Evolutionary conservation across 2,329 filamentous ascomycete species (phyloP), one percentile per base, ranked within the genome.

Genomic region (Tolypocladium guangdongense): DNA sequence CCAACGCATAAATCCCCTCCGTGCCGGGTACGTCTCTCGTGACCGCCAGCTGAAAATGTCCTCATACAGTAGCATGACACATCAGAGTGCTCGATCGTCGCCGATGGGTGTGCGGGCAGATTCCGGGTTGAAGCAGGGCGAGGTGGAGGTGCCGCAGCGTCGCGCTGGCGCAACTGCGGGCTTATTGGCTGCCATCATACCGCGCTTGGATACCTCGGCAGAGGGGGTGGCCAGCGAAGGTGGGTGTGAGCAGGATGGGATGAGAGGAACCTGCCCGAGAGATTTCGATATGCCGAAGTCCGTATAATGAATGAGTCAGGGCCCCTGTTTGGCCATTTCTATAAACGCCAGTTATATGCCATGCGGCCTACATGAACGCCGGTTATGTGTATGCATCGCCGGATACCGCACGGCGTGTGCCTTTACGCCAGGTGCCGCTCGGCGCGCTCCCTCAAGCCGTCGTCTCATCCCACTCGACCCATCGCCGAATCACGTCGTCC

Each of bases 391-490:
- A n/a, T 20, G 18, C 36, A n/a, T 37, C 18, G 18, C 36, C 36
- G 10, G 36, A 37, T 37, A 8, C 36, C 18, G 38, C 10, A 41
- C 20, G 11, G 11, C 5, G 5, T 14, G 33, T 4, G 12, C 2
- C 8, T 43, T n/a, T 22, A 16, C 41, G 24, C 18, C 41, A n/a
- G 24, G n/a, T 30, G 10, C 18, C 16, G 4, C 35, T 6, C 35
- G 14, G 35, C 7, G 35, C 35, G 16, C 16, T 12, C 43, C 18
- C 16, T 55, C 39, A 58, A 1, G 24, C 51, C 30, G 56, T 60
- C n/a, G 50, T 68, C 68, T 88, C 86, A 52, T 86, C 88, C 90
- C 91, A 97, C 12, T 81, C 80, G 10, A 91, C 84, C 93, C 93
- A 99, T 59, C 90, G 74, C 64, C 84, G 81, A 41, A 96, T 84